Evolutionary conservation across 2,329 filamentous ascomycete species (phyloP).

Genomic region (Nemania sp.): DNA sequence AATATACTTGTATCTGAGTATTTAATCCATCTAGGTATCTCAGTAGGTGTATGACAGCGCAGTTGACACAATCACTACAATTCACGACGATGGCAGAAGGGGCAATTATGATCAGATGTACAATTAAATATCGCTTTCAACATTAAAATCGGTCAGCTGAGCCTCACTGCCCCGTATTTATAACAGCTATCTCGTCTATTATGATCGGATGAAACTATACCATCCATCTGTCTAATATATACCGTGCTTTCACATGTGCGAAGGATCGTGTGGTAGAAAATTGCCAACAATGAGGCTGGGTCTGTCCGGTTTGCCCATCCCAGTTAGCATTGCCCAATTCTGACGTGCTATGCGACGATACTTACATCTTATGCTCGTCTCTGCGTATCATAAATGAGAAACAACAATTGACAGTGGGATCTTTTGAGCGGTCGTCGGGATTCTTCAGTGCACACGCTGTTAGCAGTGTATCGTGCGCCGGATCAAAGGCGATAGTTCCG

Average conservation of each 20-base stretch:
- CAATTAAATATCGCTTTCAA: neutral
- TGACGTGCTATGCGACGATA: slow-evolving; percentile 8
- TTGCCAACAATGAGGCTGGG: slow-evolving; percentile 95
- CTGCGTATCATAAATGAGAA: slow-evolving; percentile 97
- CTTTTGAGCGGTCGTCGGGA: slow-evolving; percentile 68
- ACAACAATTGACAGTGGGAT: slow-evolving; percentile 83
- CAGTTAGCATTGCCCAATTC: slow-evolving; percentile 35
- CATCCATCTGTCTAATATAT: neutral
- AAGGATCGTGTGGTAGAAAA: slow-evolving; percentile 83
- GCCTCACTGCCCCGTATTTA: neutral
- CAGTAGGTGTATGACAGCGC: too few relatives aligned
- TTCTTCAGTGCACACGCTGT: slow-evolving; percentile 92
- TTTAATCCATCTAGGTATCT: too few relatives aligned
- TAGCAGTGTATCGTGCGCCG: slow-evolving; percentile 88
- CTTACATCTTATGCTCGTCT: slow-evolving; percentile 95
- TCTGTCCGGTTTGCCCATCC: slow-evolving; percentile 51
- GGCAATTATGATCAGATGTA: neutral
- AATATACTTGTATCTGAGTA: neutral
- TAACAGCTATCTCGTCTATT: neutral
- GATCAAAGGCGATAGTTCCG: slow-evolving; percentile 94
- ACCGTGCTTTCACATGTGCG: slow-evolving; percentile 41
- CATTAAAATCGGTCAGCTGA: neutral
- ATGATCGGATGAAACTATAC: slow-evolving; percentile 1
- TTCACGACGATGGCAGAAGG: neutral
- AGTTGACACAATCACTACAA: neutral